Percentiles rank a stretch among this genome's conserved stretches.
Evolutionary conservation across 257 asterid genomes (phyloP).

Genomic region (Scutellaria minor): DNA sequence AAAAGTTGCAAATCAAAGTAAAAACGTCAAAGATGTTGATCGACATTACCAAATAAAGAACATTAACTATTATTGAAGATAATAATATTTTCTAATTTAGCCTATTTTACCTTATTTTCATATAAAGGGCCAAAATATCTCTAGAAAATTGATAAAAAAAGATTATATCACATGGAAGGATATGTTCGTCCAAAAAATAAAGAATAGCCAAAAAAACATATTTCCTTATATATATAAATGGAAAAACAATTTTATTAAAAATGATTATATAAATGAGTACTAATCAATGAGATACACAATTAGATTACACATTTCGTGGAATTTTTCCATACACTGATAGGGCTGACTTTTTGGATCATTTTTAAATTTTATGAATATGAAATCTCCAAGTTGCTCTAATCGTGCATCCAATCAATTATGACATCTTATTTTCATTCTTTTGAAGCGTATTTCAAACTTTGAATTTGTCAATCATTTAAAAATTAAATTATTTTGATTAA

Average conservation of each 20-base stretch:
- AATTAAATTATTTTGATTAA: background rate
- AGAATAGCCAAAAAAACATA: too few species aligned
- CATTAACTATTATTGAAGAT: background rate
- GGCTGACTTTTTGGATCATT: constrained; percentile 23
- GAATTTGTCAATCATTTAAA: constrained; percentile 2
- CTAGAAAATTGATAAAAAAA: too few species aligned
- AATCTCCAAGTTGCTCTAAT: background rate
- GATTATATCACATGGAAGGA: too few species aligned
- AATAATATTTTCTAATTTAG: background rate
- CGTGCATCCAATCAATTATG: constrained; percentile 30
- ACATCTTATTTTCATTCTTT: background rate
- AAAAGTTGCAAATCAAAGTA: background rate
- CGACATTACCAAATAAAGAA: constrained; percentile 11
- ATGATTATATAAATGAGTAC: background rate
- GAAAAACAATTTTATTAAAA: too few species aligned
- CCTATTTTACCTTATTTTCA: too few species aligned
- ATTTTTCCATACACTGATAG: background rate
- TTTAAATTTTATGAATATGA: background rate
- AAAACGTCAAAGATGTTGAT: constrained; percentile 28
- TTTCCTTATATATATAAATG: too few species aligned
- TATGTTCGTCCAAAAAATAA: too few species aligned
- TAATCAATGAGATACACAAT: constrained; percentile 10
- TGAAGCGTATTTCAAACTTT: constrained; percentile 24
- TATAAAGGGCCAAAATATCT: too few species aligned
- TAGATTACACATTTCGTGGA: background rate